Percentiles rank a stretch among this genome's conserved stretches.
phyloP scores from a whole-genome alignment of 1,284 basidiomycete genomes.

The Kalmanozyma brasiliensis region DNA sequence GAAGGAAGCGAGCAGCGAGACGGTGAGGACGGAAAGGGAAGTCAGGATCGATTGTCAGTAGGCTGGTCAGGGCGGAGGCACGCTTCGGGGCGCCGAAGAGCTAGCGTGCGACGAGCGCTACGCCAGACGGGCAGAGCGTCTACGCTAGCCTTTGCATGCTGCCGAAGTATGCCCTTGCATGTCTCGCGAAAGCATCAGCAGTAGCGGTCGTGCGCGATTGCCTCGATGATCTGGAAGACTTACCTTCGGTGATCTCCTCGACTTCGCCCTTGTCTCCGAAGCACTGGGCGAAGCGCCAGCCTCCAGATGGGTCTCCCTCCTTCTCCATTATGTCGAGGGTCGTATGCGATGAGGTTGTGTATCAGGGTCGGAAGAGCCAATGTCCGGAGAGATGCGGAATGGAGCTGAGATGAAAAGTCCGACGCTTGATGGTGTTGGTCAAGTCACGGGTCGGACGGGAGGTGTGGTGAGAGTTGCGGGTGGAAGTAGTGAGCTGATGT shows the following conservation, averaged over 20 bases:
- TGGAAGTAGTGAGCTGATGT: no score
- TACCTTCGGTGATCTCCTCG: constrained; percentile 99
- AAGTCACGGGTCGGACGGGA: not conserved
- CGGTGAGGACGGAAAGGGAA: not conserved
- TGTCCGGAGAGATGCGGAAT: constrained; percentile 1
- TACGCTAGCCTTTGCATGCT: no score
- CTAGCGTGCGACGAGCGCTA: no score
- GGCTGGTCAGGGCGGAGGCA: not conserved
- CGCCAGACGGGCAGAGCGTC: no score
- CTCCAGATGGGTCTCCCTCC: constrained; percentile 65
- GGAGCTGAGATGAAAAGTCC: not conserved
- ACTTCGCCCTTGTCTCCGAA: constrained; percentile 84
- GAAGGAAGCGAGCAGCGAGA: not conserved
- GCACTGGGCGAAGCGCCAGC: constrained; percentile 98
- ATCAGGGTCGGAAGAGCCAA: not conserved
- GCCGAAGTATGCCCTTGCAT: no score
- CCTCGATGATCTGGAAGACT: no score
- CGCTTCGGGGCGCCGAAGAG: no score
- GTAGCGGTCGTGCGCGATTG: no score
- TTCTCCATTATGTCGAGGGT: constrained; percentile 51
- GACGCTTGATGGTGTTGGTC: constrained; percentile 1
- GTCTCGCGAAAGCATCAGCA: no score
- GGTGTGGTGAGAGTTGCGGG: not conserved
- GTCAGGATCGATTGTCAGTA: not conserved
- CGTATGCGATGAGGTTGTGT: constrained; percentile 6